phyloP scores from a whole-genome alignment of 2,329 filamentous ascomycete species.

The Drechmeria coniospora region DNA sequence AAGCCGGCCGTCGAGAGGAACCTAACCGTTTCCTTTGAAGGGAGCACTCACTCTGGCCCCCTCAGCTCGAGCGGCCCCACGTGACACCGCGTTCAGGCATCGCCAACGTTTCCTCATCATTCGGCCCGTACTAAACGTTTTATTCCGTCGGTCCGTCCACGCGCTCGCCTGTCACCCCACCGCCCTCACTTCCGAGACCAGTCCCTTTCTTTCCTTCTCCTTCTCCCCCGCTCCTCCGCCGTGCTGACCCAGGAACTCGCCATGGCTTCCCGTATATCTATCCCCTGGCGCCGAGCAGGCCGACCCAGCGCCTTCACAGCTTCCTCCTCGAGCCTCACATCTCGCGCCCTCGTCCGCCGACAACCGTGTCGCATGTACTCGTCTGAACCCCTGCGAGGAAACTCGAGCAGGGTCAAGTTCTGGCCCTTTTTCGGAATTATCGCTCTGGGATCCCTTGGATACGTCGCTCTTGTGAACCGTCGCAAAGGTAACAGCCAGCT shows the following conservation, averaged over 20 bases:
- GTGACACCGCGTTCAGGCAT: constrained; percentile 1
- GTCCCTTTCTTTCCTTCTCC: background rate
- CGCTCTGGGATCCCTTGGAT: constrained; percentile 30
- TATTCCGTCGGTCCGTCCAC: no score
- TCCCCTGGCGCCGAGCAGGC: constrained; percentile 10
- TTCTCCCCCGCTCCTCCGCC: background rate
- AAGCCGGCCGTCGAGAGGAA: no score
- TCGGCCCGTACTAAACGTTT: no score
- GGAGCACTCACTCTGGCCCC: no score
- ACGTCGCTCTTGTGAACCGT: constrained; percentile 32
- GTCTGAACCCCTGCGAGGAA: constrained; percentile 20
- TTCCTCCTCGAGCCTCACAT: constrained; percentile 6
- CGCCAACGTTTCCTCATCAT: background rate
- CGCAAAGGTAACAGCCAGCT: constrained; percentile 26
- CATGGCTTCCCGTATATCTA: constrained; percentile 19
- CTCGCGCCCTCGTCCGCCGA: constrained; percentile 1
- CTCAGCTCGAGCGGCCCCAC: no score
- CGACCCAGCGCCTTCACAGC: constrained; percentile 6
- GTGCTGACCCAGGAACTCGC: background rate
- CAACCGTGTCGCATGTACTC: constrained; percentile 23
- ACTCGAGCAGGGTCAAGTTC: constrained; percentile 30
- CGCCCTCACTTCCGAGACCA: background rate
- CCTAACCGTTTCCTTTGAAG: no score
- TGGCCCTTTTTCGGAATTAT: constrained; percentile 41
- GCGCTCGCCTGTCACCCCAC: no score